Percentiles rank a stretch among this genome's conserved stretches.
phyloP scores from a whole-genome alignment of 352 stramenopile species.

The Phytophthora tubulina region DNA sequence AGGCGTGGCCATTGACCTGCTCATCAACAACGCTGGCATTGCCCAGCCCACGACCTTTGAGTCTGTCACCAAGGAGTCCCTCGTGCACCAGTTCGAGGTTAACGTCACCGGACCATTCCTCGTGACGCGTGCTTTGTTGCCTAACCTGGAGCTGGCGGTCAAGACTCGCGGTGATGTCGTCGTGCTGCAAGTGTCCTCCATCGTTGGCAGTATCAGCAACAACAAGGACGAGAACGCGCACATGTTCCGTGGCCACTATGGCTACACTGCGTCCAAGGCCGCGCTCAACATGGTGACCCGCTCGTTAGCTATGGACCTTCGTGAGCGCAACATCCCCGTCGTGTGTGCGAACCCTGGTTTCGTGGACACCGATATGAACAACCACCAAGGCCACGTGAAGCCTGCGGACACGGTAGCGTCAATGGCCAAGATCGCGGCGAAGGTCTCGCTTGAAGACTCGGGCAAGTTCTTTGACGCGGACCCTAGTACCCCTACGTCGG shows the following conservation, averaged over 20 bases:
- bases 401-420: conserved; percentile 28
- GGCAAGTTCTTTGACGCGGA: conserved; percentile 45
- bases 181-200: conserved; percentile 54
- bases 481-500: neutral
- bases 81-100: conserved; percentile 64
- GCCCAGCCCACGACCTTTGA: conserved; percentile 31
- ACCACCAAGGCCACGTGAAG: conserved; percentile 26
- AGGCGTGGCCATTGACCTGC: conserved; percentile 55
- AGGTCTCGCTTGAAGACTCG: conserved; percentile 28
- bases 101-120: conserved; percentile 62
- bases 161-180: conserved; percentile 44
- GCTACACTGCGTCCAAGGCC: conserved; percentile 70
- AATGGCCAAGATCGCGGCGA: conserved; percentile 38
- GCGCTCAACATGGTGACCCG: conserved; percentile 73
- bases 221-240: conserved; percentile 49
- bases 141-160: conserved; percentile 48
- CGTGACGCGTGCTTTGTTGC: conserved; percentile 54
- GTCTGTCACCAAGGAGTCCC: conserved; percentile 44
- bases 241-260: conserved; percentile 9
- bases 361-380: conserved; percentile 51
- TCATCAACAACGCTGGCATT: conserved; percentile 72
- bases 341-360: conserved; percentile 46
- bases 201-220: conserved; percentile 53
- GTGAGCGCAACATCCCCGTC: conserved; percentile 40
- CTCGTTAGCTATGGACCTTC: conserved; percentile 49